Percentiles rank a stretch among this genome's conserved stretches.
These are phyloP conservation scores for Tuber umbilicatum DNA, from an alignment of 495 filamentous ascomycete genomes.

Conservation along the genomic window DNA sequence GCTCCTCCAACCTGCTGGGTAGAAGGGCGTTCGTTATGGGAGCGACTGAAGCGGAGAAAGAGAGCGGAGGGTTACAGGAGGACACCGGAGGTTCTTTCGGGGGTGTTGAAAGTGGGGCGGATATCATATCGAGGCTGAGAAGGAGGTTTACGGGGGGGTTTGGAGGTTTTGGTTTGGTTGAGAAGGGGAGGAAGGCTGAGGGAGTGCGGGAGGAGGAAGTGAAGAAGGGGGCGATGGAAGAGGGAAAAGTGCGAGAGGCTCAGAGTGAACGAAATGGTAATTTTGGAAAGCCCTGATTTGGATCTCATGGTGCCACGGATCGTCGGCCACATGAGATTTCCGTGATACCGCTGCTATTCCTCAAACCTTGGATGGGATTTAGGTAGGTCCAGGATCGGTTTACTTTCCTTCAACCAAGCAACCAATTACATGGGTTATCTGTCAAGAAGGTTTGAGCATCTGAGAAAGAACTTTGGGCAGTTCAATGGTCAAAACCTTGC, in stretches of 20 bases:
- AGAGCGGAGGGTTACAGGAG: slow-evolving; percentile 1
- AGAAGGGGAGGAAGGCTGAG: background rate
- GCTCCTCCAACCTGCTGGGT: slow-evolving; percentile 4
- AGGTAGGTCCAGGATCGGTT: no score
- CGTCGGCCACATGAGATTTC: background rate
- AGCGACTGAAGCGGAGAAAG: background rate
- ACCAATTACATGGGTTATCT: no score
- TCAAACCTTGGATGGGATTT: no score
- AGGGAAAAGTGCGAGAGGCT: background rate
- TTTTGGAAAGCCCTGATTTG: background rate
- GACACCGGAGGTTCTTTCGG: slow-evolving; percentile 8
- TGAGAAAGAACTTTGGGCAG: no score
- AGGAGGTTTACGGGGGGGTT: slow-evolving; percentile 19
- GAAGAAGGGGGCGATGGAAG: background rate
- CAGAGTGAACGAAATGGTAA: slow-evolving; percentile 8
- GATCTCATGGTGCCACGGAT: background rate
- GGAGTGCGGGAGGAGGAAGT: background rate
- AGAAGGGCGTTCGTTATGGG: background rate
- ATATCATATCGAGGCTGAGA: slow-evolving; percentile 17
- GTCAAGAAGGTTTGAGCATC: no score
- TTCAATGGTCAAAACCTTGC: no score
- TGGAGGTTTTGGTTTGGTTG: slow-evolving; percentile 13
- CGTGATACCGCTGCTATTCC: background rate
- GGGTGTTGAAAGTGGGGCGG: slow-evolving; percentile 11
- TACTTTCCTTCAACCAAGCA: no score